Base-by-base conservation (phyloP, 352 stramenopile species). In the Phytophthora sp. region DNA sequence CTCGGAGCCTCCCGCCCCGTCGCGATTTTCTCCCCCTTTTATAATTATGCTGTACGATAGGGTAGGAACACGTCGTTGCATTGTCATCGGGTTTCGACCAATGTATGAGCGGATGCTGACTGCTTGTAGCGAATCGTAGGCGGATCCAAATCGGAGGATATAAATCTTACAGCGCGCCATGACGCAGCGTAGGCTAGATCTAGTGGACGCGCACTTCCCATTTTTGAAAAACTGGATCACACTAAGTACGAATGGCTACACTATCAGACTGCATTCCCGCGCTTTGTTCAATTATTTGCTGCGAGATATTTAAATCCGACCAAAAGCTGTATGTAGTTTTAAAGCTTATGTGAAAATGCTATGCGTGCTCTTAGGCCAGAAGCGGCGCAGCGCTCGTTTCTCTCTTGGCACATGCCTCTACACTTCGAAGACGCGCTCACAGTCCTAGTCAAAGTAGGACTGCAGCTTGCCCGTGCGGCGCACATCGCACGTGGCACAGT, bases 401-500 rank as follows among this genome's bases (percentile, higher is more conserved):
- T 44, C 56, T 55, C 56, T 46, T 33, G 29, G 24, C 42, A 51
- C 56, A 24, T 52, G 15, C 4, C 20, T 13, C 9, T n/a, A n/a
- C n/a, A n/a, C n/a, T n/a, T n/a, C n/a, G n/a, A n/a, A n/a, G n/a
- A n/a, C 20, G 24, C 18, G 0, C 2, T 33, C 2, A 4, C 11
- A 9, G 18, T 7, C 36, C 45, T 72, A 70, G 59, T 90, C 80
- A 61, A 96, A 97, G 71, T 97, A 97, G 18, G 88, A 96, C 69
- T 97, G 77, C 30, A 97, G 71, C 42, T 75, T 86, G 55, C 88
- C 88, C 21, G 77, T 94, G 64, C 88, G 82, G 44, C 88, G 88
- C 18, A 97, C 77, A 59, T 97, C 89, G 45, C 84, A 93, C 24
- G 88, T 96, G 33, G 89, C 89, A 68, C 89, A 97, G 76, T 96